Conservation (phyloP, 352 stramenopile species). For the Globisporangium barbulae region DNA sequence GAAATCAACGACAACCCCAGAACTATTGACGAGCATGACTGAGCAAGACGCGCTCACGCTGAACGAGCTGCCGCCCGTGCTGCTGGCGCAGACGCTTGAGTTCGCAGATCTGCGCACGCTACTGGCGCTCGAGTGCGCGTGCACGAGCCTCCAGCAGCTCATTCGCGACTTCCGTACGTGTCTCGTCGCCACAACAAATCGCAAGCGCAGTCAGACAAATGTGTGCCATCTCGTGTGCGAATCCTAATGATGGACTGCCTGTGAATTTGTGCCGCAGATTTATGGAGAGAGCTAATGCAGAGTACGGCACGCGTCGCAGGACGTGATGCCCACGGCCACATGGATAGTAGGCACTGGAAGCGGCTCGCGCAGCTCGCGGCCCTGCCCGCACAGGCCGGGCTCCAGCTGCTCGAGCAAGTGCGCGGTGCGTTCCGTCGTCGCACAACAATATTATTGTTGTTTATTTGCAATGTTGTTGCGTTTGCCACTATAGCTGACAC, state of each 20-base stretch:
- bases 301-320: constrained; percentile 15
- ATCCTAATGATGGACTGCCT: neutral
- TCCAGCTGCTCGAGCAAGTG: constrained; percentile 34
- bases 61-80: constrained; percentile 35
- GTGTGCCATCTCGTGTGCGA: too few relatives aligned
- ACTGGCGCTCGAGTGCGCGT: constrained; percentile 29
- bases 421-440: constrained; percentile 21
- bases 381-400: constrained; percentile 18
- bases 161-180: constrained; percentile 15
- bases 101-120: constrained; percentile 36
- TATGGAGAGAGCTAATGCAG: constrained; percentile 28
- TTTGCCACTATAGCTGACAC: neutral
- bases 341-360: constrained; percentile 30
- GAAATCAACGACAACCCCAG: too few relatives aligned
- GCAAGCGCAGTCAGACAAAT: too few relatives aligned
- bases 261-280: constrained; percentile 18
- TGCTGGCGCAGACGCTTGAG: constrained; percentile 36
- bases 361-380: constrained; percentile 22
- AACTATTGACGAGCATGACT: neutral
- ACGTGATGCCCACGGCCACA: neutral
- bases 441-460: neutral
- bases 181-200: neutral
- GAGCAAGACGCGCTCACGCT: constrained; percentile 13
- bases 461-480: neutral
- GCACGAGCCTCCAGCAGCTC: neutral